These are phyloP conservation scores for Umbelopsis ramanniana DNA, from an alignment of 192 early-diverging fungal genomes.

Conservation along the genomic window DNA sequence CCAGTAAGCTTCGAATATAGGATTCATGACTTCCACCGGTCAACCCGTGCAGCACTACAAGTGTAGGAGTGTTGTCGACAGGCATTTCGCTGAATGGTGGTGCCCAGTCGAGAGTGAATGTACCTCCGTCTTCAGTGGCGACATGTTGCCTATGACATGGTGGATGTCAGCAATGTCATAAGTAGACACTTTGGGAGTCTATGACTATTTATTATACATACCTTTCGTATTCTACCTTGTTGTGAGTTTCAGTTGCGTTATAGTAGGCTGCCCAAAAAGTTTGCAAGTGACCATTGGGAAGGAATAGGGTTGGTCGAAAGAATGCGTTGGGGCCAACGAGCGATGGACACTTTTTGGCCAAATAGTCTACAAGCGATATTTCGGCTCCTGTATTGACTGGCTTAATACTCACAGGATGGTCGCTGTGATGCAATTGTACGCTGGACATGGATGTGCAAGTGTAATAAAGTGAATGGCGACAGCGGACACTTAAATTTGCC, in stretches of 20 bases:
- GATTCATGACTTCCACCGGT: constrained; percentile 92
- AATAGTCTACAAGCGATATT: constrained; percentile 38
- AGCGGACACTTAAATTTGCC: too few species aligned
- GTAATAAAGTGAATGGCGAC: neutral
- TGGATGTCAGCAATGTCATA: too few species aligned
- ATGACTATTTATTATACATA: constrained; percentile 46
- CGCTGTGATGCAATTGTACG: neutral
- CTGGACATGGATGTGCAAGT: neutral
- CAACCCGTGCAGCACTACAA: constrained; percentile 88
- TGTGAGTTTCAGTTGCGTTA: constrained; percentile 36
- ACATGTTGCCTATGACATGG: constrained; percentile 47
- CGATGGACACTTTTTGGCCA: constrained; percentile 55
- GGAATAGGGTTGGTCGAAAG: constrained; percentile 73
- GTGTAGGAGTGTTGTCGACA: constrained; percentile 67
- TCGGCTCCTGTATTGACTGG: neutral
- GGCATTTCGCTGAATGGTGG: constrained; percentile 60
- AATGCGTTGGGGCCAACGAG: constrained; percentile 52
- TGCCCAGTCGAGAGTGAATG: constrained; percentile 87
- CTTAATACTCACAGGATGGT: neutral
- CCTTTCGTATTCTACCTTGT: constrained; percentile 66
- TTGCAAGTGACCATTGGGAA: constrained; percentile 80
- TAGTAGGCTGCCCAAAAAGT: constrained; percentile 69
- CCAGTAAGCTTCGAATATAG: constrained; percentile 80
- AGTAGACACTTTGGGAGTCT: too few species aligned
- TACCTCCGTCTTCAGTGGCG: constrained; percentile 81